Conservation (phyloP, 2,329 filamentous ascomycete genomes). For the Cladophialophora bantiana region DNA sequence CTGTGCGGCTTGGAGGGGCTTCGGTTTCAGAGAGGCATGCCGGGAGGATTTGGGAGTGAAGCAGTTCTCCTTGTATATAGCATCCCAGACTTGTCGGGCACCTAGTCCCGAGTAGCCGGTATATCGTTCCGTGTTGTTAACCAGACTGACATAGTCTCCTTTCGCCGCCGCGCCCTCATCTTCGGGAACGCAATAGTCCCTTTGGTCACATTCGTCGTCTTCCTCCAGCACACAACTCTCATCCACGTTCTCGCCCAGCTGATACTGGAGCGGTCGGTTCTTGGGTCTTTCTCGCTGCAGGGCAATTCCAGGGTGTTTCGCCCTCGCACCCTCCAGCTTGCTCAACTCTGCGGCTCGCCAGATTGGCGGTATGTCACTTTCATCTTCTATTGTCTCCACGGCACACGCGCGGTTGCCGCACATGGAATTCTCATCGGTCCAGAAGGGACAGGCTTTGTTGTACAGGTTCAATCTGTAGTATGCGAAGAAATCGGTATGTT, state of each 20-base stretch:
- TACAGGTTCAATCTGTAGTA: conserved; percentile 96
- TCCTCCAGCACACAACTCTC: conserved; percentile 98
- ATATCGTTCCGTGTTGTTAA: conserved; percentile 93
- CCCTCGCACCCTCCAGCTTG: conserved; percentile 88
- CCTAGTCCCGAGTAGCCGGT: conserved; percentile 90
- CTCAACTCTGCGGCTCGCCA: conserved; percentile 93
- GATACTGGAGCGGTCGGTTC: conserved; percentile 77
- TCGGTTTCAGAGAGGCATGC: conserved; percentile 38
- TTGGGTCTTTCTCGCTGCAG: conserved; percentile 73
- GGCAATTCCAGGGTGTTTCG: conserved; percentile 81
- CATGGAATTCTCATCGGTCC: conserved; percentile 90
- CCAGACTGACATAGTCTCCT: conserved; percentile 93
- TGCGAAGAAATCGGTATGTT: conserved; percentile 94
- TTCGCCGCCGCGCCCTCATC: conserved; percentile 86
- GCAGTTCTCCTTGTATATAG: conserved; percentile 97
- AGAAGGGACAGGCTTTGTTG: conserved; percentile 94
- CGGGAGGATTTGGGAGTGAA: conserved; percentile 65
- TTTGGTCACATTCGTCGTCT: conserved; percentile 94
- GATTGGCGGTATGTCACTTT: conserved; percentile 88
- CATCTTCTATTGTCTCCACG: conserved; percentile 92
- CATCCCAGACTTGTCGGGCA: conserved; percentile 90
- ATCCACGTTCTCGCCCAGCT: conserved; percentile 82
- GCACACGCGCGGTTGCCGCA: conserved; percentile 97
- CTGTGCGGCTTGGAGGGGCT: conserved; percentile 59
- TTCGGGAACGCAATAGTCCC: conserved; percentile 95